phyloP scores from a whole-genome alignment of 2,329 filamentous ascomycete genomes.

The Cladobotryum protrusum region DNA sequence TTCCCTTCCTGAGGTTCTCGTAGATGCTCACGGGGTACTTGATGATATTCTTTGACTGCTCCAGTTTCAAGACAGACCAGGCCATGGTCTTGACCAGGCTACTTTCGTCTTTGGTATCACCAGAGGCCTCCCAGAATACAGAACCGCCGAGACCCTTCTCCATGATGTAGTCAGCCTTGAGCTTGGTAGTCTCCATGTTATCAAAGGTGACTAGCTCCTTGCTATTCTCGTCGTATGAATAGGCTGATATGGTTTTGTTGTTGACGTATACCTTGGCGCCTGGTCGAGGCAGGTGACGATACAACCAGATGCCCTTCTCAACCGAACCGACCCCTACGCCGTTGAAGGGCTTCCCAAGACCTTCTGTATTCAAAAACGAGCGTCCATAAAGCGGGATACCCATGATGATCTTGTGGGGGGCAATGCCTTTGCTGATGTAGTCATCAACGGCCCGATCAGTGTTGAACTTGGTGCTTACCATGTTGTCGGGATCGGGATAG shows the following conservation, averaged over 20 bases:
- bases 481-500: constrained; percentile 45
- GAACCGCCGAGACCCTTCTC: constrained; percentile 60
- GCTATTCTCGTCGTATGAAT: constrained; percentile 56
- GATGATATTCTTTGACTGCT: constrained; percentile 46
- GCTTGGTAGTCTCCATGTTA: constrained; percentile 48
- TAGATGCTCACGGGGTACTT: constrained; percentile 52
- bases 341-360: constrained; percentile 56
- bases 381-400: constrained; percentile 77
- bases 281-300: constrained; percentile 60
- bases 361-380: constrained; percentile 62
- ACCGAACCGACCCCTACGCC: constrained; percentile 55
- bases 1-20: constrained; percentile 45
- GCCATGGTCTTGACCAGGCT: constrained; percentile 56
- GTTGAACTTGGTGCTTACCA: constrained; percentile 59
- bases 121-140: constrained; percentile 81
- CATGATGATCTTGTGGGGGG: constrained; percentile 60
- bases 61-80: constrained; percentile 40
- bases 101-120: constrained; percentile 45
- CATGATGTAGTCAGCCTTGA: constrained; percentile 61
- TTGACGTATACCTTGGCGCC: constrained; percentile 55
- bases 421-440: constrained; percentile 47
- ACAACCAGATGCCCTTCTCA: constrained; percentile 64
- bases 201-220: constrained; percentile 67
- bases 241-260: constrained; percentile 55
- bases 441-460: constrained; percentile 57